Evolutionary conservation across 352 stramenopile genomes (phyloP), one percentile per base, ranked within the genome.

Genomic region (Globisporangium acanthophoron): DNA sequence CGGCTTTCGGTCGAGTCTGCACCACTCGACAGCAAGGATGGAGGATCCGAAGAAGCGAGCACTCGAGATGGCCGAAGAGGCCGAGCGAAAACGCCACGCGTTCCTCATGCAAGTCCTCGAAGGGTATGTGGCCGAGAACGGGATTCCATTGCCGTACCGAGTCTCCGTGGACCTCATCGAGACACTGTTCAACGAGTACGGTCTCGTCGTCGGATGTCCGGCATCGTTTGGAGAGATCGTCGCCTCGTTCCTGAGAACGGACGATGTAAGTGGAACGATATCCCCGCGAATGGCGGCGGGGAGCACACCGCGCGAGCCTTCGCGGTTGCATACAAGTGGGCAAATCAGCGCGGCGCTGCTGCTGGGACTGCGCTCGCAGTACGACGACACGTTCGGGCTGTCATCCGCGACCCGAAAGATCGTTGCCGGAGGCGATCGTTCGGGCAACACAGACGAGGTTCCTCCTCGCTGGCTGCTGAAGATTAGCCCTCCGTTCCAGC

Each of bases 71-170:
- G 67, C 71, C 1, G 62, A 48, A 1, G 67, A 82, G 40, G 70
- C 63, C 15, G 80, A 87, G 59, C 56, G 61, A n/a, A 56, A 67
- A 5, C 69, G 75, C n/a, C 69, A 87, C 21, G 62, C 54, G 2
- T 88, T 88, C 37, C 74, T 92, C 47, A 83, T 92, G 74, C 75
- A 88, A 52, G 69, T 90, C 15, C 53, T 91, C 0, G 67, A 81
- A 57, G 81, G 78, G 20, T 76, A 86, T 37, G 67, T 77, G 13
- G 52, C 61, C 1, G 55, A 85, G 37, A 70, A 85, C 24, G 71
- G 65, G 21, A 16, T 75, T 15, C 35, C 77, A 11, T 52, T 61
- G 18, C 67, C 72, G 3, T 78, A 83, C 53, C 66, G 68, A 27
- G 56, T 87, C 2, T 61, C 70, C 1, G 21, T 55, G 0, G 52